phyloP scores from a whole-genome alignment of 2,329 filamentous ascomycete genomes.

The Arthroderma sp. region DNA sequence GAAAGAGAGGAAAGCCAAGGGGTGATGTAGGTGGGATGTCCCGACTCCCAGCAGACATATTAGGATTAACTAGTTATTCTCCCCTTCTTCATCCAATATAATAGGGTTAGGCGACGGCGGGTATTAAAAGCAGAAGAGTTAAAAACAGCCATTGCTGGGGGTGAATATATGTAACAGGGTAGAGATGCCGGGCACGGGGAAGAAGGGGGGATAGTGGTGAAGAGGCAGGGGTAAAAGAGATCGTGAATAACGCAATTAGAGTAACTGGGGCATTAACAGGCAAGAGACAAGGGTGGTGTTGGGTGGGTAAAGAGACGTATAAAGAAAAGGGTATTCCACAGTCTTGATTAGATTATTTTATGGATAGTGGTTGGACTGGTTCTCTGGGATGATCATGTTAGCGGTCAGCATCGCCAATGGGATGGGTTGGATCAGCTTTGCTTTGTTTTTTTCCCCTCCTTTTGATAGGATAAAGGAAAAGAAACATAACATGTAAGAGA shows the following conservation, averaged over 20 bases:
- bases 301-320: background rate
- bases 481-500: background rate
- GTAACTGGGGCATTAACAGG: background rate
- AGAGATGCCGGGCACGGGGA: background rate
- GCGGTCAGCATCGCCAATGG: slow-evolving; percentile 19
- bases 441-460: background rate
- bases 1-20: background rate
- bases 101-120: background rate
- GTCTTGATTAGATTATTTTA: slow-evolving; percentile 11
- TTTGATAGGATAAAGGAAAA: background rate
- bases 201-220: background rate
- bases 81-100: slow-evolving; percentile 2
- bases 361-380: slow-evolving; percentile 22
- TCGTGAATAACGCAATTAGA: slow-evolving; percentile 1
- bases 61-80: slow-evolving; percentile 1
- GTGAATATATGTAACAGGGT: background rate
- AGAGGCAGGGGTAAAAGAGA: background rate
- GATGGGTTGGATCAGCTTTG: background rate
- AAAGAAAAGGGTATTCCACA: background rate
- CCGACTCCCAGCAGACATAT: slow-evolving; percentile 3
- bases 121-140: background rate
- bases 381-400: slow-evolving; percentile 21
- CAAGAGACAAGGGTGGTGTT: background rate
- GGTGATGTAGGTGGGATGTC: background rate
- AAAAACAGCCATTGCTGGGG: slow-evolving; percentile 1